Percentiles rank a stretch among this genome's conserved stretches.
Evolutionary conservation across 2,329 filamentous ascomycete species (phyloP).

Genomic region (Botrytis hyacinthi): DNA sequence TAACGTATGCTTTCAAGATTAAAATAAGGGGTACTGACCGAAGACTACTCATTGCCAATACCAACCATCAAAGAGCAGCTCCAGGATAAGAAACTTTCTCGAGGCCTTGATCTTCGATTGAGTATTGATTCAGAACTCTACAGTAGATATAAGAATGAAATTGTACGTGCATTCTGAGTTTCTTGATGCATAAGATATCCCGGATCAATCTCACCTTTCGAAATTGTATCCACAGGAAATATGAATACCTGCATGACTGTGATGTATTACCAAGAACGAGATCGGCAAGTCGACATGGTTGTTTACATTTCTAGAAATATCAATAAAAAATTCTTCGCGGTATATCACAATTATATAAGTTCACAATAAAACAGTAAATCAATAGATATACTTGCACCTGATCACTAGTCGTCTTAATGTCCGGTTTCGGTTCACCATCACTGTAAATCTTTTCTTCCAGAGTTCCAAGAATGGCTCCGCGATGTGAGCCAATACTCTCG

Average conservation of each 20-base stretch:
- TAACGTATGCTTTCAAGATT: conserved; percentile 46
- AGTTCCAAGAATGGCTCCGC: no score
- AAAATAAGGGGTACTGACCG: conserved; percentile 36
- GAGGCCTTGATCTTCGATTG: no score
- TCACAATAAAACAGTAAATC: neutral
- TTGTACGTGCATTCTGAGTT: conserved; percentile 29
- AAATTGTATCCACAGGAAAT: neutral
- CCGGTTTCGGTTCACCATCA: no score
- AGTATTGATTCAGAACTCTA: neutral
- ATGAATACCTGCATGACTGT: neutral
- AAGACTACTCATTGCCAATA: conserved; percentile 27
- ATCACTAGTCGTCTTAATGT: no score
- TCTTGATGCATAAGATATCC: conserved; percentile 36
- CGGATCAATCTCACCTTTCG: conserved; percentile 24
- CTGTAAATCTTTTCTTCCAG: no score
- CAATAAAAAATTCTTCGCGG: no score
- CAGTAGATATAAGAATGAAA: neutral
- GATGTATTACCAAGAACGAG: neutral
- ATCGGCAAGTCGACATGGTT: neutral
- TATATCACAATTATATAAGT: neutral
- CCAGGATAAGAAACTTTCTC: neutral
- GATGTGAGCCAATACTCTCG: no score
- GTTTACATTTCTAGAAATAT: neutral
- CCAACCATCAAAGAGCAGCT: no score
- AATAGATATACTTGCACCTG: no score